Evolutionary conservation across 352 stramenopile genomes (phyloP).

Genomic region (Aphanomyces cochlioides): DNA sequence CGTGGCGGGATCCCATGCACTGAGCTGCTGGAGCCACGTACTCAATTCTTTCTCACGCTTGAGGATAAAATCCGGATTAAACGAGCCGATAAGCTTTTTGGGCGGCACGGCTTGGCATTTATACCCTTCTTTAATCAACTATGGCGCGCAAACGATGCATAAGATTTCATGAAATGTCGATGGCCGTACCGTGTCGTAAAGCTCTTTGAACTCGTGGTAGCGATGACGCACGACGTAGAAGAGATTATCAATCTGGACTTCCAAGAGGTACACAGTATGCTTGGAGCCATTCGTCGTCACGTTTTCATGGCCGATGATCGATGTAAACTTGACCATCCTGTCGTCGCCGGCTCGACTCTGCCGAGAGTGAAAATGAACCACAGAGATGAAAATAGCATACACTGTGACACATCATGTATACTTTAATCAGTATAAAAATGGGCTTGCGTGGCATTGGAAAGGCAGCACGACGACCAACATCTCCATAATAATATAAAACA

Average conservation of each 20-base stretch:
- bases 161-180: conserved; percentile 9
- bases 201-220: conserved; percentile 87
- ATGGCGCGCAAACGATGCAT: background rate
- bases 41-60: conserved; percentile 85
- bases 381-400: too few species aligned
- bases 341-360: too few species aligned
- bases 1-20: conserved; percentile 62
- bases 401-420: too few species aligned
- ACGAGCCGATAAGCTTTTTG: conserved; percentile 86
- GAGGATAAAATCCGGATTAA: conserved; percentile 88
- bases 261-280: conserved; percentile 81
- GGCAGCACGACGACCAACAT: too few species aligned
- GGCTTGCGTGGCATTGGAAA: too few species aligned
- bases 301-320: conserved; percentile 84
- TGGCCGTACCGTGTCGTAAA: conserved; percentile 67
- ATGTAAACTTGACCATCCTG: conserved; percentile 52
- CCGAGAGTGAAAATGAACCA: too few species aligned
- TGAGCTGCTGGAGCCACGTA: conserved; percentile 82
- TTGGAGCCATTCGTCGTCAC: conserved; percentile 84
- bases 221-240: conserved; percentile 81
- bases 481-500: too few species aligned
- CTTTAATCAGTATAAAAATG: too few species aligned
- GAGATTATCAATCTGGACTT: conserved; percentile 67
- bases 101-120: conserved; percentile 75
- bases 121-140: conserved; percentile 70